Evolutionary conservation across 345 rosid species (phyloP).

Genomic region (Hypericum perforatum): DNA sequence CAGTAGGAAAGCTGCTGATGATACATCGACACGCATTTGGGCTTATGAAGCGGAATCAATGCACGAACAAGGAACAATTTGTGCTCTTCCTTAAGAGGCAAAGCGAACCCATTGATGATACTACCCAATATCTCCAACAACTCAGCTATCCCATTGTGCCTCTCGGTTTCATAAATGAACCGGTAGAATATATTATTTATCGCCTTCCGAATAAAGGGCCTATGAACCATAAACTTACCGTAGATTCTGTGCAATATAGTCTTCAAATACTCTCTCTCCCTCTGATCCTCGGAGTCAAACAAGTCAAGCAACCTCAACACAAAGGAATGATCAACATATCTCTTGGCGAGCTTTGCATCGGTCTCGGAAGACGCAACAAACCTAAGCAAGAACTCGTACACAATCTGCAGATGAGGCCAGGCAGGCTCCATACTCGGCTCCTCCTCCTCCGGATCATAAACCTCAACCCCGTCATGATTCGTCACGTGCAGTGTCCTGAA

Average conservation of each 20-base stretch:
- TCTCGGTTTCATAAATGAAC: constrained; percentile 64
- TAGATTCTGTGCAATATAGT: constrained; percentile 52
- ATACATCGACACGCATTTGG: constrained; percentile 52
- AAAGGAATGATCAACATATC: constrained; percentile 53
- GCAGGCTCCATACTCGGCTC: constrained; percentile 47
- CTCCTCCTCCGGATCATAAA: constrained; percentile 50
- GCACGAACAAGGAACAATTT: constrained; percentile 66
- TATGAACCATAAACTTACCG: constrained; percentile 66
- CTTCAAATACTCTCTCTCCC: constrained; percentile 62
- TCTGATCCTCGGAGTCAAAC: constrained; percentile 61
- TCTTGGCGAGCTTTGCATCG: constrained; percentile 56
- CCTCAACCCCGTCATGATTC: constrained; percentile 32
- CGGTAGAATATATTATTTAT: constrained; percentile 60
- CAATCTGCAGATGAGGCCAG: constrained; percentile 65
- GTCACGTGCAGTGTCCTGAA: constrained; percentile 42
- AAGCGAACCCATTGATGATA: constrained; percentile 69
- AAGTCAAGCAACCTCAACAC: constrained; percentile 49
- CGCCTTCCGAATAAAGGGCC: constrained; percentile 55
- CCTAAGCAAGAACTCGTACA: constrained; percentile 50
- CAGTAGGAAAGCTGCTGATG: constrained; percentile 76
- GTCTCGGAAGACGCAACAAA: constrained; percentile 52
- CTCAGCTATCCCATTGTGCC: constrained; percentile 62
- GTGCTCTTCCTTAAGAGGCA: constrained; percentile 84
- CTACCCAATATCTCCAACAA: constrained; percentile 76
- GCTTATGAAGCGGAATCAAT: constrained; percentile 74